These are phyloP conservation scores for Rhytidhysteron rufulum DNA, from an alignment of 2,329 filamentous ascomycete species.

Conservation along the genomic window DNA sequence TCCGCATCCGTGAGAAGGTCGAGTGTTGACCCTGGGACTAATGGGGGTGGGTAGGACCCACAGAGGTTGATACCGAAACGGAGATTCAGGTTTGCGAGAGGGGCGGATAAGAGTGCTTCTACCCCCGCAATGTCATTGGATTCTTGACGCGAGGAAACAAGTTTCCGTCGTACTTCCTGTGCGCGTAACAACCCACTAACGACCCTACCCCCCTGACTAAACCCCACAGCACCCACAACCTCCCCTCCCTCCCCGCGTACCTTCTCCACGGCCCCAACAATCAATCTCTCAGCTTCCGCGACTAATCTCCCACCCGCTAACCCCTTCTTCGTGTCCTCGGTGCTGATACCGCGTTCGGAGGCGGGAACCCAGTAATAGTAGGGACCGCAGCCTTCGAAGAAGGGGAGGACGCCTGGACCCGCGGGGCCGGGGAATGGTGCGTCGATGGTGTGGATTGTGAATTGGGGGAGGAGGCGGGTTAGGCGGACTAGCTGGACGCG, in stretches of 20 bases:
- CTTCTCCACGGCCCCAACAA: constrained; percentile 13
- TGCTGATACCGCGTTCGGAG: constrained; percentile 6
- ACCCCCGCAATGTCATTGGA: too few relatives aligned
- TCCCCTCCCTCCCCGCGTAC: constrained; percentile 13
- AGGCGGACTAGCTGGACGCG: constrained; percentile 30
- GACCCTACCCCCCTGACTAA: constrained; percentile 31
- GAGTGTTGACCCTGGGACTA: constrained; percentile 14
- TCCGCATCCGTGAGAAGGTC: constrained; percentile 7
- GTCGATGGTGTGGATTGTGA: constrained; percentile 18
- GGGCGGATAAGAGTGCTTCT: too few relatives aligned
- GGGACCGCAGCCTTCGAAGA: constrained; percentile 36
- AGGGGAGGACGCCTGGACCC: constrained; percentile 33
- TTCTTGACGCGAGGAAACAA: too few relatives aligned
- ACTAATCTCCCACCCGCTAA: constrained; percentile 8
- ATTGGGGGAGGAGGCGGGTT: constrained; percentile 17
- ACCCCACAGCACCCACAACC: constrained; percentile 29
- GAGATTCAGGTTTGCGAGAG: too few relatives aligned
- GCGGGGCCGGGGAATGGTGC: constrained; percentile 29
- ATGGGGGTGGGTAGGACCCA: constrained; percentile 24
- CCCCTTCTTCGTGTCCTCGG: constrained; percentile 8
- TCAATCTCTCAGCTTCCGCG: constrained; percentile 17
- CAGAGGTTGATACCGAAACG: constrained; percentile 21
- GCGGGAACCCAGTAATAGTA: constrained; percentile 29
- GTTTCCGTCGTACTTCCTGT: constrained; percentile 13
- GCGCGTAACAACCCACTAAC: constrained; percentile 28